Evolutionary conservation across 768 basidiomycete genomes (phyloP), one percentile per base, ranked within the genome.

Genomic region (Mrakia gelida): DNA sequence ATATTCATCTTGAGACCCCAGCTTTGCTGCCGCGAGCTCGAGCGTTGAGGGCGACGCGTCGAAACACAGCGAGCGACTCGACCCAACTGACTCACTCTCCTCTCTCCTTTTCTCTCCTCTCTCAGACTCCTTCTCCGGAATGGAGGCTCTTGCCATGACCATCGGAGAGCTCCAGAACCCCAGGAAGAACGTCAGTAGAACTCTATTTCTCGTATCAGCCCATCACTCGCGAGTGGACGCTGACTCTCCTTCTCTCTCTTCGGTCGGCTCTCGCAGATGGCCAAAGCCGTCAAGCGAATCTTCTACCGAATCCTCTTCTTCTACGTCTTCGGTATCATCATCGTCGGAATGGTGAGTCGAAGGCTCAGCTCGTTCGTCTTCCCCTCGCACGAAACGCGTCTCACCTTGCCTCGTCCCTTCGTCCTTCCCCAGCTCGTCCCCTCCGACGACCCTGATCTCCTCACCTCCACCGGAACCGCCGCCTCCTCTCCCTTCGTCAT

Each of bases 401-500:
- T 52, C 15, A 52, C 18, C 49, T 21, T 2, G 49, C 15, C 7
- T 16, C 49, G 0, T 21, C 18, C 2, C 18, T 52, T 52, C 49
- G 4, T 52, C 18, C 21, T 52, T 18, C 18, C 7, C 18, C 49
- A 52, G 49, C 87, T 93, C 61, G 91, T 95, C 63, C 88, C 91
- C 1, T 91, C 87, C 80, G 86, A 90, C 81, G 89, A 93, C 82
- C 81, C 83, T 0, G 82, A 84, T 16, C 85, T 92, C 59, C 86
- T 91, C 73, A 43, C 80, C 84, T 88, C 79, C 3, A 82, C 86
- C 38, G 89, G 89, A 71, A 92, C 88, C 65, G 92, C 92, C n/a
- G 89, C 90, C 0, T 83, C 90, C 73, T 93, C 92, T 7, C 93
- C 93, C 4, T 95, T 92, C 84, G 93, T 94, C 75, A 91, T 94